Evolutionary conservation across 2,329 filamentous ascomycete genomes (phyloP).

Genomic region (Allantophomopsis lycopodina): DNA sequence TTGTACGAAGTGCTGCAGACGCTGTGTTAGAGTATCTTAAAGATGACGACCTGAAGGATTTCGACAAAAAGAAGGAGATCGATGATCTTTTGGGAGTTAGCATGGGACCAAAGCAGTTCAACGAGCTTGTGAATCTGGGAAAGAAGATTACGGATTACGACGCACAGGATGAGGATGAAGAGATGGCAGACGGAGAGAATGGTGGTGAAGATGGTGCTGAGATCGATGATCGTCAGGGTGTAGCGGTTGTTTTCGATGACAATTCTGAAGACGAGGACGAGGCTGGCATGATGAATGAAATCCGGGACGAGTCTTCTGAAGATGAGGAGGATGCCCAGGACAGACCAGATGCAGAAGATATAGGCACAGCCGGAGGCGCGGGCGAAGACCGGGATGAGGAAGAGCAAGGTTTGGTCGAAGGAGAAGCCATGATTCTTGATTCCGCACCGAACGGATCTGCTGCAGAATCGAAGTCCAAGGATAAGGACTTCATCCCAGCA

Average conservation of each 20-base stretch:
- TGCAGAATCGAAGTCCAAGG: slow-evolving; percentile 29
- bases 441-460: slow-evolving; percentile 37
- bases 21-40: slow-evolving; percentile 84
- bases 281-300: slow-evolving; percentile 65
- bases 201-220: slow-evolving; percentile 60
- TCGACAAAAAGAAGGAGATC: slow-evolving; percentile 96
- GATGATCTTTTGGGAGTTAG: slow-evolving; percentile 82
- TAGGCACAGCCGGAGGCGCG: slow-evolving; percentile 34
- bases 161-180: slow-evolving; percentile 87
- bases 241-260: slow-evolving; percentile 93
- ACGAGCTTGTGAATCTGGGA: slow-evolving; percentile 86
- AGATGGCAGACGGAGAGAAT: slow-evolving; percentile 57
- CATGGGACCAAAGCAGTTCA: slow-evolving; percentile 83
- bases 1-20: slow-evolving; percentile 88
- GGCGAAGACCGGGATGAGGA: slow-evolving; percentile 33
- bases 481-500: slow-evolving; percentile 56
- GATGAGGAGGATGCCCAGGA: slow-evolving; percentile 58
- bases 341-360: slow-evolving; percentile 32
- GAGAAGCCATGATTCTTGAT: slow-evolving; percentile 76
- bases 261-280: slow-evolving; percentile 77
- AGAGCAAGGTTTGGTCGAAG: slow-evolving; percentile 35
- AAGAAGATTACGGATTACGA: slow-evolving; percentile 99
- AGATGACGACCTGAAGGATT: slow-evolving; percentile 89
- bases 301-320: slow-evolving; percentile 77
- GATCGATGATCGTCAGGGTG: slow-evolving; percentile 87